Conservation (phyloP, 1,284 basidiomycete species). For the Somion occarium region DNA sequence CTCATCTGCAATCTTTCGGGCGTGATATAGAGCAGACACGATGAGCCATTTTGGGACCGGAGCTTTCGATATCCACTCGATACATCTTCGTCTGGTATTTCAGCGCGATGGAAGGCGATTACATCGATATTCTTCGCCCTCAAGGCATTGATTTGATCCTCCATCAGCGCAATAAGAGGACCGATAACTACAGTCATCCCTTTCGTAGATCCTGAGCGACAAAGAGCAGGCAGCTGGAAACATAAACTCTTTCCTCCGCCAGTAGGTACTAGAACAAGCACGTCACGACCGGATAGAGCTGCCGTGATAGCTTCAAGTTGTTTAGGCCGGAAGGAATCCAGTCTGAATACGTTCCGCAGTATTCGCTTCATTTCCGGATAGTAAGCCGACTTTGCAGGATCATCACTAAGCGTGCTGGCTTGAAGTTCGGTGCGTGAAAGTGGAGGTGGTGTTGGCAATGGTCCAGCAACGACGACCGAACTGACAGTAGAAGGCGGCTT, state of each 20-base stretch:
- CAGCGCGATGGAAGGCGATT: conserved; percentile 57
- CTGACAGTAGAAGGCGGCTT: background rate
- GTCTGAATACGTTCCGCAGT: conserved; percentile 63
- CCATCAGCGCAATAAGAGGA: conserved; percentile 87
- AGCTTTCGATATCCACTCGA: conserved; percentile 33
- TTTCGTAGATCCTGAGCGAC: conserved; percentile 63
- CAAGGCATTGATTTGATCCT: conserved; percentile 84
- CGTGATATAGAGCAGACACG: conserved; percentile 83
- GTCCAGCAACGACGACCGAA: too few relatives aligned
- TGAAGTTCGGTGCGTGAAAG: background rate
- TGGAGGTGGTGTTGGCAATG: background rate
- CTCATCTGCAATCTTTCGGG: conserved; percentile 84
- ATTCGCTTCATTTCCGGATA: conserved; percentile 59
- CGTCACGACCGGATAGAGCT: conserved; percentile 78
- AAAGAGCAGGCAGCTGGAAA: conserved; percentile 85
- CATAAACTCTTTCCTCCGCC: conserved; percentile 93
- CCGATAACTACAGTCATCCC: conserved; percentile 92
- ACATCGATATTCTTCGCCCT: conserved; percentile 65
- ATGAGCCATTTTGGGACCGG: conserved; percentile 30
- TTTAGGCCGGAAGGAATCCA: conserved; percentile 74
- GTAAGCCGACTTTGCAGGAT: conserved; percentile 29
- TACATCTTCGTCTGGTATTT: conserved; percentile 35
- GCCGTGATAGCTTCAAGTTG: conserved; percentile 87
- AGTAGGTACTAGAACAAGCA: conserved; percentile 96
- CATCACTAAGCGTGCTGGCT: conserved; percentile 3